phyloP scores from a whole-genome alignment of 345 rosid genomes.

The Populus tremula region DNA sequence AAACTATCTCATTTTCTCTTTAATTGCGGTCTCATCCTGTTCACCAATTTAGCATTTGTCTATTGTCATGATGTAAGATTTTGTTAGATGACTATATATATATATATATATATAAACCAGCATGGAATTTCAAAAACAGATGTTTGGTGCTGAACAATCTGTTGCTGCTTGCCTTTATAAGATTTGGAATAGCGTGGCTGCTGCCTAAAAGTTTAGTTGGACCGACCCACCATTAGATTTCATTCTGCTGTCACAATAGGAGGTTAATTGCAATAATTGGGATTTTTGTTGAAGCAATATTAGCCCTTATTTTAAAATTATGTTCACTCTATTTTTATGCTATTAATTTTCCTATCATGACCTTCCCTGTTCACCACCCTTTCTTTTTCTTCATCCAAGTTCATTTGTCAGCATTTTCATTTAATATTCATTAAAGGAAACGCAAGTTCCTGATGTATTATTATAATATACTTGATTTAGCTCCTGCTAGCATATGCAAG shows the following conservation, averaged over 20 bases:
- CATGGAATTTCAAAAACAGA: background rate
- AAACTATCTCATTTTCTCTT: conserved; percentile 4
- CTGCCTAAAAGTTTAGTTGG: background rate
- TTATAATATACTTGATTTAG: conserved; percentile 28
- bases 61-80: background rate
- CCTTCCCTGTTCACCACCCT: too few species aligned
- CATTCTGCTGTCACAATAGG: background rate
- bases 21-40: background rate
- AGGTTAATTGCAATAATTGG: background rate
- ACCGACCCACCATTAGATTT: background rate
- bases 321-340: background rate
- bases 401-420: background rate
- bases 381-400: background rate
- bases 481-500: conserved; percentile 52
- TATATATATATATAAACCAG: background rate
- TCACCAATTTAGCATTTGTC: background rate
- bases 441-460: conserved; percentile 4
- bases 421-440: background rate
- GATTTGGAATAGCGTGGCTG: background rate
- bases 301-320: background rate
- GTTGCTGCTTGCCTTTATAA: background rate
- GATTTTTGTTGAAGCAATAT: background rate
- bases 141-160: too few species aligned
- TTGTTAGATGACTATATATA: background rate
- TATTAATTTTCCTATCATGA: background rate